Evolutionary conservation across 495 filamentous ascomycete genomes (phyloP), one percentile per base, ranked within the genome.

Genomic region (Podospora conica): DNA sequence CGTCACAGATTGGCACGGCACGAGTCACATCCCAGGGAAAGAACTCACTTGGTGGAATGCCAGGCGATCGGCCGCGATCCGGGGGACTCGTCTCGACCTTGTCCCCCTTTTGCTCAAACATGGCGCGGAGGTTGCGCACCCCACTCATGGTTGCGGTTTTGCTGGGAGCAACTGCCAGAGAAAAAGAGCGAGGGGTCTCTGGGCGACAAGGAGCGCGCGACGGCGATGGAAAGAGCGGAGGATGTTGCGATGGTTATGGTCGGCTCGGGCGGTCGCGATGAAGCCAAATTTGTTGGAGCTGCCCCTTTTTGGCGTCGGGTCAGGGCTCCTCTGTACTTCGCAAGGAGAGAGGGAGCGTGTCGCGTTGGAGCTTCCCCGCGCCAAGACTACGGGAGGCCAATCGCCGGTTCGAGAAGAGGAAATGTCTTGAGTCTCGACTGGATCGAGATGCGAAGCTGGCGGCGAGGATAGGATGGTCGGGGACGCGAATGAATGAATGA

Each of bases 71-170:
- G 65, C 91, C 91, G 74, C 90, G 87, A 65, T 89, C 86, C 31
- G 89, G 88, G 61, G 90, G 86, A 55, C 86, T 87, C 11, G 77
- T 76, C 48, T 83, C 82, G 69, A 83, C 83, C 72, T 85, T 86
- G 69, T 85, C 82, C 69, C 83, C 83, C 72, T 85, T 86, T 69
- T 85, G 88, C 82, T 97, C 93, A 74, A 97, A 97, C 83, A 91
- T 91, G 70, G 93, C 93, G 64, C 91, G 86, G 66, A 97, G 85
- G 79, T 89, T 91, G 75, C 74, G 83, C 67, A 83, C 81, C 65
- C 75, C 76, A 67, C 80, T 81, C 81, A 82, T 83, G 70, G 70
- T 70, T 69, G 75, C 70, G 67, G 66, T 24, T 62, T 55, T 21
- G 61, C 23, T n/a, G 40, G 40, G 18, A 55, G 66, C 53, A 64